Evolutionary conservation across 2,329 filamentous ascomycete species (phyloP).

Genomic region (Aspergillus terreus): DNA sequence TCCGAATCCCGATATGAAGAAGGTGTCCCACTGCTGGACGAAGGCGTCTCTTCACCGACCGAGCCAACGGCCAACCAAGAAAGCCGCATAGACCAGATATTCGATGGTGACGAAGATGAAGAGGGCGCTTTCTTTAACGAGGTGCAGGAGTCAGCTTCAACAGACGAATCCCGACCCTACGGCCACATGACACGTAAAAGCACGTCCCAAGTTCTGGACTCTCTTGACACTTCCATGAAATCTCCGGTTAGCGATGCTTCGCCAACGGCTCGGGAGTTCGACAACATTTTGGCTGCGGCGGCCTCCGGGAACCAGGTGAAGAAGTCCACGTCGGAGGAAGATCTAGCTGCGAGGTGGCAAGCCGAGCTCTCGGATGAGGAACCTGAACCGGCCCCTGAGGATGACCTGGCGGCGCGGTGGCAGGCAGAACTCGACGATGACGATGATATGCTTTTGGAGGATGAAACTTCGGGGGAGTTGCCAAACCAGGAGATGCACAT

Average conservation of each 20-base stretch:
- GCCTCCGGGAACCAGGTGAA: conserved; percentile 17
- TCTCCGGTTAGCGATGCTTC: conserved; percentile 26
- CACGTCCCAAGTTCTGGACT: conserved; percentile 62
- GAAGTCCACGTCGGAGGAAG: conserved; percentile 45
- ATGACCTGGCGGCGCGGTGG: conserved; percentile 69
- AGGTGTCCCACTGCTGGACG: conserved; percentile 60
- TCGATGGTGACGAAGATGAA: conserved; percentile 36
- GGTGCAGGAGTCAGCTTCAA: conserved; percentile 12
- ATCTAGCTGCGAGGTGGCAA: conserved; percentile 78
- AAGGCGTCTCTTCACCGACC: conserved; percentile 25
- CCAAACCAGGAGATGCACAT: conserved; percentile 16
- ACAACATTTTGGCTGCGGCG: conserved; percentile 20
- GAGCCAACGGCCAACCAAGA: conserved; percentile 24
- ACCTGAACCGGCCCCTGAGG: conserved; percentile 51
- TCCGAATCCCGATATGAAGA: conserved; percentile 64
- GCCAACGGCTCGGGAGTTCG: conserved; percentile 26
- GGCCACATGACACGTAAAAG: conserved; percentile 61
- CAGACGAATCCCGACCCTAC: conserved; percentile 9
- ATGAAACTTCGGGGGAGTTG: conserved; percentile 28
- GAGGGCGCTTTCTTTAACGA: conserved; percentile 36
- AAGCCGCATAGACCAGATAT: conserved; percentile 29
- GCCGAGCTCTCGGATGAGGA: conserved; percentile 57
- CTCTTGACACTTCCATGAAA: conserved; percentile 39
- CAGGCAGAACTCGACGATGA: conserved; percentile 56
- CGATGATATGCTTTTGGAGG: conserved; percentile 79